Evolutionary conservation across 768 basidiomycete genomes (phyloP), one percentile per base, ranked within the genome.

Genomic region (Xerocomellus amylosporus): DNA sequence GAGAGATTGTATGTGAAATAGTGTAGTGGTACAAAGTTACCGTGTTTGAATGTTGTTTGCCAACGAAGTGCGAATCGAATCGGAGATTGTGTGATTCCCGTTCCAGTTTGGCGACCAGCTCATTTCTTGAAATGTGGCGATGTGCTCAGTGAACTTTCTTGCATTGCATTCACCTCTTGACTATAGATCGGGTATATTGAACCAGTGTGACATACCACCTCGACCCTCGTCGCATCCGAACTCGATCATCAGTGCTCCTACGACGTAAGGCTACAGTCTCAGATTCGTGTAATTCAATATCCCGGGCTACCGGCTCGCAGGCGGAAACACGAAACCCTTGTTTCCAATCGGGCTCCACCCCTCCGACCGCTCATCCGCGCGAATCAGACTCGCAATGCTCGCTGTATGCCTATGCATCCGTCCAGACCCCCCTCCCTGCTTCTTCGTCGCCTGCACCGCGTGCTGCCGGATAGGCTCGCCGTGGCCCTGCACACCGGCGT

Each of bases 301-400:
- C 28, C 7, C 28, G 6, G 10, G 26, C 19, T n/a, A 37, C 46
- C 65, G 66, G 20, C 26, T 26, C 22, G 71, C 72, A 13, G 78
- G 74, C 15, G 82, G 79, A 59, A 82, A 75, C 31, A 71, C 74
- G 57, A 88, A 87, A 0, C 75, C 71, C 46, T 77, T 74, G 26
- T 74, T 77, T 66, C 77, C 61, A 51, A 89, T 84, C 7, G 87
- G 85, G 69, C 88, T 90, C 90, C 90, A 91, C 2, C 87, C 88
- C 60, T 90, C 90, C 64, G 87, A 52, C 22, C 88, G 72, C 62
- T 92, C 88, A 37, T 90, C 87, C 5, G 85, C 81, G 9, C 88
- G 77, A 51, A 92, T 90, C 55, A 92, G 71, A 65, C 88, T 90
- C 13, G 86, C 88, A 58, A 93, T 93, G 59, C 87, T 90, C 20